Base-by-base conservation (phyloP, 139 green algal genomes). In the Microglena sp. region DNA sequence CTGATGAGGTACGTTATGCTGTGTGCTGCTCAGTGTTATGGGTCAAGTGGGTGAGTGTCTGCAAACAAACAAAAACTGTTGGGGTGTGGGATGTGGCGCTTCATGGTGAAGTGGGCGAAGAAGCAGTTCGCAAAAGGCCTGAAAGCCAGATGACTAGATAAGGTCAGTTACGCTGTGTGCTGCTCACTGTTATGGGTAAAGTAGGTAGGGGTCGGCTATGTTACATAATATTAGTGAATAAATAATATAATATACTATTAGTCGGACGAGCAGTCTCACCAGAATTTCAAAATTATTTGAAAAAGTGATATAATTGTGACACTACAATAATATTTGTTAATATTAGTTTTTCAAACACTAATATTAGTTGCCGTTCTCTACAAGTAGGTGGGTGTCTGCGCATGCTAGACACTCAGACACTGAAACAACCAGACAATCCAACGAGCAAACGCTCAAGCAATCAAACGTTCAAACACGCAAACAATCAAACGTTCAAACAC, bases 1-100 rank as follows among this genome's bases (percentile, higher is more conserved):
- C 66, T 4, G 40, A 75, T 43, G 40, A 70, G 44, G 74, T 81
- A 36, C 7, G 50, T 7, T 33, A 15, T 32, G 11, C 8, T 21
- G 27, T 28, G 7, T 60, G n/a, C 18, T n/a, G 15, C 27, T 32
- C 53, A 32, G 40, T 50, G 40, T 50, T 15, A 50, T 50, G 40
- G 11, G 11, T 50, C 15, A 11, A 24, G 40, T 15, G 15, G 11
- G 40, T 50, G 40, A 50, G 40, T 50, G 40, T 50, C 15, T 50
- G 40, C 40, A 15, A 50, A n/a, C n/a, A n/a, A n/a, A n/a, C n/a
- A n/a, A n/a, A n/a, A 11, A 78, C 73, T 2, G 81, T 86, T 59
- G 81, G 81, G 24, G 55, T 87, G 46, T 87, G 81, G 80, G 77
- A 86, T 66, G 76, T 76, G 46, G 63, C 80, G 70, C 63, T 68